Percentiles rank a stretch among this genome's conserved stretches.
Conservation (phyloP, 257 asterid species). For the Penstemon newberryi region DNA sequence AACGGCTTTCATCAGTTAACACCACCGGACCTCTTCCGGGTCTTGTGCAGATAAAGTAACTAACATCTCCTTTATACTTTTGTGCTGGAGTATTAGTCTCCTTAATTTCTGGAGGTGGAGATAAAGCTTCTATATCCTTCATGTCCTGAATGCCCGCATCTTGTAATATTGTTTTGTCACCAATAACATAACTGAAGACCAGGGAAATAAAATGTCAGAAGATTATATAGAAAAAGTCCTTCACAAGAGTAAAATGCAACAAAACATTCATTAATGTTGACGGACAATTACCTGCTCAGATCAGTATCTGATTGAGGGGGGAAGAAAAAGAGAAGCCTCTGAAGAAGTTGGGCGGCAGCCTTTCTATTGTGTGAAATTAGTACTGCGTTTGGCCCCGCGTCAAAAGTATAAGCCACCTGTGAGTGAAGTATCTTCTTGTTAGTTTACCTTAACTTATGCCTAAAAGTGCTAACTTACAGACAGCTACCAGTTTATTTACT, state of each 20-base stretch:
- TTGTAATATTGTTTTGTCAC: constrained; percentile 78
- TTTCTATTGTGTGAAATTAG: constrained; percentile 81
- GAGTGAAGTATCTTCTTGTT: constrained; percentile 28
- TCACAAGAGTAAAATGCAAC: constrained; percentile 5
- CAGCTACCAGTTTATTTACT: neutral
- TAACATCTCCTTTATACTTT: constrained; percentile 74
- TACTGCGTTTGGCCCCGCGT: constrained; percentile 97
- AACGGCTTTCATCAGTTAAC: constrained; percentile 61
- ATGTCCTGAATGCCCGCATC: constrained; percentile 76
- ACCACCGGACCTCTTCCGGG: constrained; percentile 77
- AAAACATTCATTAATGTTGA: neutral
- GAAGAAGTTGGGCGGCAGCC: constrained; percentile 63
- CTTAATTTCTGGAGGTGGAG: constrained; percentile 80
- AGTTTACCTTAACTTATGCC: constrained; percentile 11
- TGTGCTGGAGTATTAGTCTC: constrained; percentile 45
- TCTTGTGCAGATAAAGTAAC: constrained; percentile 75
- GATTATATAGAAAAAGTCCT: neutral
- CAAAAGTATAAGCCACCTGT: constrained; percentile 93
- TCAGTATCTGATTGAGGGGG: constrained; percentile 82
- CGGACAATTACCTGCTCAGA: constrained; percentile 58
- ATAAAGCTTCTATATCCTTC: constrained; percentile 69
- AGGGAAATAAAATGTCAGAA: neutral
- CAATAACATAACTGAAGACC: constrained; percentile 73
- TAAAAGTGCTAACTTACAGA: neutral
- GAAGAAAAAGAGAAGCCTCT: constrained; percentile 74